Evolutionary conservation across 768 basidiomycete genomes (phyloP), one percentile per base, ranked within the genome.

Genomic region (Suillus americanus): DNA sequence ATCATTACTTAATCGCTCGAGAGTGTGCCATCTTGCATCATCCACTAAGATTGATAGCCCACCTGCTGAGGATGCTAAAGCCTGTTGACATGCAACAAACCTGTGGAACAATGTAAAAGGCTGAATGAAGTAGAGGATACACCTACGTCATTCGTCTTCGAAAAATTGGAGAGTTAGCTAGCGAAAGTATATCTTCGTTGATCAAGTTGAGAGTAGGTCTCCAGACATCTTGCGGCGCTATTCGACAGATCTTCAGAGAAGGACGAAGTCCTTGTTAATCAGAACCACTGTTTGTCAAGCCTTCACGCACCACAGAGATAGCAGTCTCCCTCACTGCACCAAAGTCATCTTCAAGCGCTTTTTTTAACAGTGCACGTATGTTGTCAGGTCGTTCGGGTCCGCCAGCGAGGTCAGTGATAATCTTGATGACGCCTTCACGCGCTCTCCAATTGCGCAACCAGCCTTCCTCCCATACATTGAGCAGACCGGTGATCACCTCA

Each of bases 251-350:
- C 57, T 59, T 59, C 57, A 59, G 40, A 59, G 28, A 0, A 12
- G 16, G 57, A 59, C 57, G 9, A 40, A 40, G 14, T 40, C 9
- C 23, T 28, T 57, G 57, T 59, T 43, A 59, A 59, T 37, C 57
- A 59, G 13, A 67, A 70, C 63, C 61, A 18, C 16, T 35, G 30
- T 68, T 46, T 50, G 38, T 64, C 18, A 69, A 61, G 64, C 59
- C 10, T 33, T 25, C n/a, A 64, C 94, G 77, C 73, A 94, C 92
- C 69, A 80, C 79, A 45, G 76, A 73, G 28, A 93, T 82, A 2
- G 89, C 91, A 45, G 87, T 85, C 70, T 94, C 91, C 61, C 96
- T 81, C 5, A 99, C 94, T 41, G 90, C 88, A n/a, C 94, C 90
- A 61, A 93, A 92, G 20, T 78, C 79, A 71, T 97, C 96, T 66